Percentiles rank a stretch among this genome's conserved stretches.
phyloP scores from a whole-genome alignment of 2,329 filamentous ascomycete genomes.

The Paecilomyces sp. region DNA sequence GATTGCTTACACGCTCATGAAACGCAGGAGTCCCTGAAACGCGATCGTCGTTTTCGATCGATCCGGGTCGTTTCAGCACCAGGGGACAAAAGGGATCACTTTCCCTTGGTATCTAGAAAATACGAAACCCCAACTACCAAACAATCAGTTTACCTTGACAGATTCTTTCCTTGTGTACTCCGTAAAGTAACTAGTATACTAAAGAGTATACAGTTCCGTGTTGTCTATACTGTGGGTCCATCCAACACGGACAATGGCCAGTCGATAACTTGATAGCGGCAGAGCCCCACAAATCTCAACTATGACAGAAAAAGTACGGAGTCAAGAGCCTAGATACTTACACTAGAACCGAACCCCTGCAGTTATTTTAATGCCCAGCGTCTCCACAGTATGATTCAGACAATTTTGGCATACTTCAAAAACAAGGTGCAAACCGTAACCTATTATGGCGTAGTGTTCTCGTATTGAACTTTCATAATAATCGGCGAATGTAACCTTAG shows the following conservation, averaged over 20 bases:
- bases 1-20: neutral
- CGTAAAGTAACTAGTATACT: too few relatives aligned
- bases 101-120: too few relatives aligned
- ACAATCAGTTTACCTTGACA: too few relatives aligned
- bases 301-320: neutral
- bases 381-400: neutral
- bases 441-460: neutral
- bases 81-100: neutral
- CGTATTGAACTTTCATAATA: neutral
- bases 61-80: neutral
- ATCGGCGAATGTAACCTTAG: neutral
- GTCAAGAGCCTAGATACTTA: neutral
- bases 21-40: neutral
- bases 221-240: too few relatives aligned
- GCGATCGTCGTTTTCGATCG: neutral
- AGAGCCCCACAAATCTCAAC: too few relatives aligned
- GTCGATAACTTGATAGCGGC: too few relatives aligned
- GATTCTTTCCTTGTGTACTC: too few relatives aligned
- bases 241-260: too few relatives aligned
- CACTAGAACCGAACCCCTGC: neutral
- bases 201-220: too few relatives aligned
- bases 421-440: neutral
- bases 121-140: too few relatives aligned
- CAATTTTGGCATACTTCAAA: neutral
- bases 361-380: neutral